phyloP scores from a whole-genome alignment of 2,329 filamentous ascomycete species.

The Pyrenophora graminea region DNA sequence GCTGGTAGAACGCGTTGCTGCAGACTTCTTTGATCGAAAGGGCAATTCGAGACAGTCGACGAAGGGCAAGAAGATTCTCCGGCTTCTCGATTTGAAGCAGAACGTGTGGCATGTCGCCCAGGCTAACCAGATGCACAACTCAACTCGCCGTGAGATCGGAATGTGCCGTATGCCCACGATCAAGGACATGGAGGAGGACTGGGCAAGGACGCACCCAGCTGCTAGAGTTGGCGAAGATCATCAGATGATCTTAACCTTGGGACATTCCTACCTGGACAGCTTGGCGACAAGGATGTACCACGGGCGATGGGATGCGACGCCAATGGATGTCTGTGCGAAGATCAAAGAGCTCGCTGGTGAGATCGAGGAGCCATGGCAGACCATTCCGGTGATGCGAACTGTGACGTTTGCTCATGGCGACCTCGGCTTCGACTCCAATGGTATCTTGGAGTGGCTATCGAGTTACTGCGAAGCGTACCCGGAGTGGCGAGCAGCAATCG shows the following conservation, averaged over 20 bases:
- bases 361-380: slow-evolving; percentile 21
- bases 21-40: slow-evolving; percentile 10
- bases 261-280: slow-evolving; percentile 19
- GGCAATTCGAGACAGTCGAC: slow-evolving; percentile 5
- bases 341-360: slow-evolving; percentile 14
- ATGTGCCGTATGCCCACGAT: slow-evolving; percentile 2
- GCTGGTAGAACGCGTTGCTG: slow-evolving; percentile 11
- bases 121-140: slow-evolving; percentile 10
- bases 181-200: slow-evolving; percentile 4
- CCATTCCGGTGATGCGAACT: slow-evolving; percentile 9
- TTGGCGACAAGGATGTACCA: slow-evolving; percentile 9
- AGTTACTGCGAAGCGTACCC: slow-evolving; percentile 14
- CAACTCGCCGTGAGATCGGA: slow-evolving; percentile 1
- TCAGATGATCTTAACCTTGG: slow-evolving; percentile 16
- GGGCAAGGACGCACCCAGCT: slow-evolving; percentile 5
- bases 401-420: background rate
- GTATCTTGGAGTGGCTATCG: slow-evolving; percentile 16
- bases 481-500: slow-evolving; percentile 9
- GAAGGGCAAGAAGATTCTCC: slow-evolving; percentile 8
- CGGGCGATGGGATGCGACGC: slow-evolving; percentile 8
- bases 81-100: slow-evolving; percentile 5
- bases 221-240: slow-evolving; percentile 1
- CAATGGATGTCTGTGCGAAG: slow-evolving; percentile 16
- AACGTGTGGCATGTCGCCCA: slow-evolving; percentile 8
- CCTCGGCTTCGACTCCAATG: background rate